A percentile compares a stretch with the other conserved stretches of the same genome.
phyloP scores from a whole-genome alignment of 2,329 filamentous ascomycete genomes.

The Calonectria hongkongensis region DNA sequence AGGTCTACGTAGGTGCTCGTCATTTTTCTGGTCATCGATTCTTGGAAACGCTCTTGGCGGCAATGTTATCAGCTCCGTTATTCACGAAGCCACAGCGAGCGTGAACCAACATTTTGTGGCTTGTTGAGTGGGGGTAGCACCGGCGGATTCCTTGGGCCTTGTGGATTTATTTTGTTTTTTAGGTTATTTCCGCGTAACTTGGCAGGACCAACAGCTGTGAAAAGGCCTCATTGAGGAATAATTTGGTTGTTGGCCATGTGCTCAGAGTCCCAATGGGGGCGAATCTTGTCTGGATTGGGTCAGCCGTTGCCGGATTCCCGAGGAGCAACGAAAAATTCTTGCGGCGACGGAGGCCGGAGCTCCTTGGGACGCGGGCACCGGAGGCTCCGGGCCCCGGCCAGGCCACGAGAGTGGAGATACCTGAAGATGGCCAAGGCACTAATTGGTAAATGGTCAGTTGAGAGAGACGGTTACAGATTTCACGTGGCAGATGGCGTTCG shows the following conservation, averaged over 20 bases:
- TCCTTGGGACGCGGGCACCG: not conserved
- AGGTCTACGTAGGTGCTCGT: no score
- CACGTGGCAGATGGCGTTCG: not conserved
- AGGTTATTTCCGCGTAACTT: no score
- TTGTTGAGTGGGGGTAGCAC: slow-evolving; percentile 6
- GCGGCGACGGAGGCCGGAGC: slow-evolving; percentile 15
- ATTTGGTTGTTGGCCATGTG: not conserved
- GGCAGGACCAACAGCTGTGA: no score
- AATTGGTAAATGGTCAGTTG: not conserved
- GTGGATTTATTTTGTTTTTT: no score
- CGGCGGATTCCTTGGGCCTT: no score
- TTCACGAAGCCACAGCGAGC: not conserved
- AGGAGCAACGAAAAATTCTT: not conserved
- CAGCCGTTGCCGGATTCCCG: slow-evolving; percentile 2
- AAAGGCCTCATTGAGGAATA: not conserved
- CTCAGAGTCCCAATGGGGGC: no score
- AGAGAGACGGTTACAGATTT: not conserved
- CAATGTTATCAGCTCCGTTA: not conserved
- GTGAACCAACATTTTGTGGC: not conserved
- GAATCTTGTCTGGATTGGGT: not conserved
- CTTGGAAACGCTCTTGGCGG: not conserved
- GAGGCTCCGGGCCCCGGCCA: slow-evolving; percentile 14
- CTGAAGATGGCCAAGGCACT: not conserved
- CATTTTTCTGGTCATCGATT: not conserved
- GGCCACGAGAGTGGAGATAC: not conserved